Conservation (phyloP, 2,329 filamentous ascomycete species). For the Cladosporium sp. region DNA sequence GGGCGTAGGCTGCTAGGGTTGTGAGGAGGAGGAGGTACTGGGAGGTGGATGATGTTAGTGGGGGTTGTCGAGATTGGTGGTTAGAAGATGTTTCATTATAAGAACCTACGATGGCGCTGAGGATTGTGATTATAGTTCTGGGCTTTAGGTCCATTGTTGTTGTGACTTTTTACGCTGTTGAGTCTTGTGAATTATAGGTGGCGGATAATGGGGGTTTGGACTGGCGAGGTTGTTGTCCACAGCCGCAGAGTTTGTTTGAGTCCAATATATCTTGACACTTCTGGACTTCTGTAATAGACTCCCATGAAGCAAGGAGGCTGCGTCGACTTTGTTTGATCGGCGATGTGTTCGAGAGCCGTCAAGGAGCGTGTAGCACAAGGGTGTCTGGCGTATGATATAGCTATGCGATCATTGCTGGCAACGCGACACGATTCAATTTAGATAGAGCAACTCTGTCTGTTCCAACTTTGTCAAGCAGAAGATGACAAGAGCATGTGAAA, state of each 20-base stretch:
- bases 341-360: neutral
- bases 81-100: neutral
- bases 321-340: too few relatives aligned
- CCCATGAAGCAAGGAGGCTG: neutral
- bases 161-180: neutral
- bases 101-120: conserved; percentile 16
- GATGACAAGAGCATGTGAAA: neutral
- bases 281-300: neutral
- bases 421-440: neutral
- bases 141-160: conserved; percentile 1
- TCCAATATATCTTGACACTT: neutral
- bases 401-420: conserved; percentile 2
- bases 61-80: too few relatives aligned
- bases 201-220: neutral
- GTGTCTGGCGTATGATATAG: neutral
- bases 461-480: too few relatives aligned
- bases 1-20: conserved; percentile 35
- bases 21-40: conserved; percentile 42
- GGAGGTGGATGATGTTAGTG: neutral
- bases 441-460: too few relatives aligned
- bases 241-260: too few relatives aligned
- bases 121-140: conserved; percentile 3
- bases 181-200: neutral
- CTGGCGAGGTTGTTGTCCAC: neutral
- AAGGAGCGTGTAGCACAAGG: neutral